phyloP scores from a whole-genome alignment of 2,329 filamentous ascomycete genomes.

The Pyrenochaeta sp. region DNA sequence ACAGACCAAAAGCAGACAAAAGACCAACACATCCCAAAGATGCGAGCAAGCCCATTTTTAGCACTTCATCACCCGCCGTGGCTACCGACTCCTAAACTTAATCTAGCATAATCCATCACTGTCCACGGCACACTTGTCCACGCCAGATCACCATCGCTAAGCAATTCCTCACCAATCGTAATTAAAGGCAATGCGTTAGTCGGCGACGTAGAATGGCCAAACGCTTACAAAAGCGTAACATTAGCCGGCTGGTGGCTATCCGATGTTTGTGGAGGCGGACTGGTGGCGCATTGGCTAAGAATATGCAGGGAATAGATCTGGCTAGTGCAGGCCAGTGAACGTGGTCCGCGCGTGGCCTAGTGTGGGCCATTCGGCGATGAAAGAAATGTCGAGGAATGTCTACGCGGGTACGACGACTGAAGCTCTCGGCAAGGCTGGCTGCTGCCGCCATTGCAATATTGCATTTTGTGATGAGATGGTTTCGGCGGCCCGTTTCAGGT shows the following conservation, averaged over 20 bases:
- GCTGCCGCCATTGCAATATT: neutral
- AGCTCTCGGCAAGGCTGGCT: slow-evolving; percentile 6
- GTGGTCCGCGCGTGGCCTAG: slow-evolving; percentile 20
- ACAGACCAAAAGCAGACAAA: neutral
- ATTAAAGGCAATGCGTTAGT: slow-evolving; percentile 11
- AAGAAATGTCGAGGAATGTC: slow-evolving; percentile 1
- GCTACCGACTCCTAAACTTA: neutral
- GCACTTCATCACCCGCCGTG: neutral
- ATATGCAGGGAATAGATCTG: slow-evolving; percentile 9
- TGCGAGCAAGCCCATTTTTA: neutral
- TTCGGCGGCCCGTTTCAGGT: slow-evolving; percentile 5
- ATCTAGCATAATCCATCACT: neutral
- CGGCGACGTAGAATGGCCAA: slow-evolving; percentile 22
- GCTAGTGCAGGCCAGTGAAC: slow-evolving; percentile 21
- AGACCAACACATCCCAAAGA: neutral
- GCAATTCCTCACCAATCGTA: slow-evolving; percentile 17
- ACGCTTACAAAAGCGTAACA: slow-evolving; percentile 11
- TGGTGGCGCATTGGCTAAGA: slow-evolving; percentile 21
- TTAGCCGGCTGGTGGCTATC: slow-evolving; percentile 15
- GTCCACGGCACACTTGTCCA: neutral
- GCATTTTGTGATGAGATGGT: neutral
- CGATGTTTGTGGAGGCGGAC: slow-evolving; percentile 5
- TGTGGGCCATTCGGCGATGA: slow-evolving; percentile 17
- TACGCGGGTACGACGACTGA: neutral
- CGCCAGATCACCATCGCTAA: slow-evolving; percentile 16